Conservation (phyloP, 75 land plant species). For the Picea sitchensis region DNA sequence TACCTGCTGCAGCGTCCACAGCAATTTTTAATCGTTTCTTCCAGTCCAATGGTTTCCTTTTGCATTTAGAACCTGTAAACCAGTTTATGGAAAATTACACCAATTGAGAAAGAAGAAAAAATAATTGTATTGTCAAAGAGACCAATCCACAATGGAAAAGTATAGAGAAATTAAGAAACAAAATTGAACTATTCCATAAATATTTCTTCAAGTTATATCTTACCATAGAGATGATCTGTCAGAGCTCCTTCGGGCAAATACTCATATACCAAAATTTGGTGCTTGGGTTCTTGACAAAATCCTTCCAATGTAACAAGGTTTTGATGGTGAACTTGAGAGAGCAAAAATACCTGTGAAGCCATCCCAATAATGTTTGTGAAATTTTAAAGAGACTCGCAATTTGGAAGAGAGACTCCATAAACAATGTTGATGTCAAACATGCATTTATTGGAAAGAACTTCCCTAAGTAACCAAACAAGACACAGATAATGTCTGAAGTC, state of each 20-base stretch:
- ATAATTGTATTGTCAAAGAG: not conserved
- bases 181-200: not conserved
- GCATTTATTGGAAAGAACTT: no score
- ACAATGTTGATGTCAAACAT: no score
- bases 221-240: slow-evolving; percentile 65
- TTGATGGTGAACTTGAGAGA: slow-evolving; percentile 63
- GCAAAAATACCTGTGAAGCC: slow-evolving; percentile 33
- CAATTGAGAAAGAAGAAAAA: not conserved
- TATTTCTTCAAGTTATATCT: not conserved
- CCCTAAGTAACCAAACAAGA: no score
- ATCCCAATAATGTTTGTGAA: no score
- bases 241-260: slow-evolving; percentile 60
- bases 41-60: slow-evolving; percentile 55
- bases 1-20: slow-evolving; percentile 74
- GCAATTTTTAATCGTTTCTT: slow-evolving; percentile 62
- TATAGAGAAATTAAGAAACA: not conserved
- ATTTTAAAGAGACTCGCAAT: no score
- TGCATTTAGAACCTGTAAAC: slow-evolving; percentile 44
- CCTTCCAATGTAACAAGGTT: slow-evolving; percentile 74
- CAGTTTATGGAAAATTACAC: not conserved
- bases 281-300: slow-evolving; percentile 58
- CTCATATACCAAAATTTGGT: slow-evolving; percentile 61
- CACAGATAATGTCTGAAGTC: no score
- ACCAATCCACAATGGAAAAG: not conserved
- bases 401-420: no score